Evolutionary conservation across 441 rosid genomes (phyloP).

Genomic region (Melastoma candidum): DNA sequence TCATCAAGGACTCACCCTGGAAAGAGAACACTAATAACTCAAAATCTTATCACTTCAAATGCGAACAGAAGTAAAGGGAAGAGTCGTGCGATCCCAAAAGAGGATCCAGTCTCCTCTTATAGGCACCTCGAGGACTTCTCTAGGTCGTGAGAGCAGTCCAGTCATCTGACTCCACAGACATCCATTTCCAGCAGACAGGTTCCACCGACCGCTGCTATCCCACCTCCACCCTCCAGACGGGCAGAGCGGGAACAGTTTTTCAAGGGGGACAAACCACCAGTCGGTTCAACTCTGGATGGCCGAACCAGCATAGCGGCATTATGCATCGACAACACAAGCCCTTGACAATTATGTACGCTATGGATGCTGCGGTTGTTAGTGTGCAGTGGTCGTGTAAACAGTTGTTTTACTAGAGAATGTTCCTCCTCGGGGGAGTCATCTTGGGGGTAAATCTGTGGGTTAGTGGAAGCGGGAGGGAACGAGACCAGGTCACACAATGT

Average conservation of each 20-base stretch:
- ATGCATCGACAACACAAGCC: slow-evolving; percentile 78
- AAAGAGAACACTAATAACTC: too few relatives aligned
- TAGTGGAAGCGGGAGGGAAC: too few relatives aligned
- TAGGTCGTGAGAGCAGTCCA: slow-evolving; percentile 71
- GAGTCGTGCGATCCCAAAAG: slow-evolving; percentile 81
- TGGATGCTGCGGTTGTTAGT: too few relatives aligned
- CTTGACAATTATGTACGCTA: slow-evolving; percentile 18
- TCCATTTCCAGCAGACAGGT: slow-evolving; percentile 2
- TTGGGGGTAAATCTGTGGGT: too few relatives aligned
- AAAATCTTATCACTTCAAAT: slow-evolving; percentile 5
- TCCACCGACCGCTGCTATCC: slow-evolving; percentile 45
- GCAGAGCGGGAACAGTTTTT: slow-evolving; percentile 82
- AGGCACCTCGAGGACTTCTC: slow-evolving; percentile 31
- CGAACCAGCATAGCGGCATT: slow-evolving; percentile 77
- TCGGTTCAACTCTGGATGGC: slow-evolving; percentile 44
- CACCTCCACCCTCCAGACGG: slow-evolving; percentile 95
- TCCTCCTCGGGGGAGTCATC: too few relatives aligned
- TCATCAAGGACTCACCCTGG: too few relatives aligned
- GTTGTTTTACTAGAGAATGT: too few relatives aligned
- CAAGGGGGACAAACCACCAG: slow-evolving; percentile 58
- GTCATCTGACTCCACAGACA: slow-evolving; percentile 49
- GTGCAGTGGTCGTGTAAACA: too few relatives aligned
- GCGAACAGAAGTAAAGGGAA: slow-evolving; percentile 74
- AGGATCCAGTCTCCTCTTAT: slow-evolving; percentile 36
- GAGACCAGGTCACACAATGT: too few relatives aligned